Percentiles rank a stretch among this genome's conserved stretches.
phyloP scores from a whole-genome alignment of 1,284 basidiomycete genomes.

The Boletus sp. region DNA sequence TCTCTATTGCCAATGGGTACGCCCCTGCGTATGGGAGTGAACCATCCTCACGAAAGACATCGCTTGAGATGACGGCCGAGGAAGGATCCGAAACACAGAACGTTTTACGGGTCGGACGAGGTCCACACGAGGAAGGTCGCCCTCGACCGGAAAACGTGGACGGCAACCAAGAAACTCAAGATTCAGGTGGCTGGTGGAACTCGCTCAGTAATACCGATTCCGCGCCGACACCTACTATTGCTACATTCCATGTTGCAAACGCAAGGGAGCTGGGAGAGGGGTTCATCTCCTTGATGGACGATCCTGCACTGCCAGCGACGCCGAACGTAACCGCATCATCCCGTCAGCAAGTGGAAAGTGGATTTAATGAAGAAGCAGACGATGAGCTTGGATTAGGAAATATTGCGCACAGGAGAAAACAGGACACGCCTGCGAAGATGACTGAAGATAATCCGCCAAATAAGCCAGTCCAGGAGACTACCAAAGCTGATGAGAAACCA shows the following conservation, averaged over 20 bases:
- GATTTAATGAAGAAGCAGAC: constrained; percentile 70
- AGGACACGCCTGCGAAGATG: constrained; percentile 28
- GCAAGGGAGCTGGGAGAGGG: constrained; percentile 48
- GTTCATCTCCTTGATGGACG: constrained; percentile 87
- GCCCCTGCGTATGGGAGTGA: constrained; percentile 24
- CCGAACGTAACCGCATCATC: constrained; percentile 30
- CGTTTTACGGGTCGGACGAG: constrained; percentile 1
- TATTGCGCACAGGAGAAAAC: constrained; percentile 42
- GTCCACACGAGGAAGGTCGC: constrained; percentile 4
- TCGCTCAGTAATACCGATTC: constrained; percentile 46
- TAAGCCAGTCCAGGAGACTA: constrained; percentile 11
- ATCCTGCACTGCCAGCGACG: constrained; percentile 42
- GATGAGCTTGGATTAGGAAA: constrained; percentile 89
- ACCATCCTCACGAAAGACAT: constrained; percentile 27
- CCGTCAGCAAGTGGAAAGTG: constrained; percentile 26
- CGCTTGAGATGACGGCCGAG: constrained; percentile 34
- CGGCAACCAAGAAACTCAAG: constrained; percentile 32
- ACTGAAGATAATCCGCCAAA: constrained; percentile 21
- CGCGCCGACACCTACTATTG: constrained; percentile 61
- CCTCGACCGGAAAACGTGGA: constrained; percentile 4
- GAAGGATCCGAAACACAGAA: constrained; percentile 29
- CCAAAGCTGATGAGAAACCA: constrained; percentile 23
- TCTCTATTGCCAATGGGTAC: constrained; percentile 28
- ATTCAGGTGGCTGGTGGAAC: constrained; percentile 60
- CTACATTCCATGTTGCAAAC: constrained; percentile 54